Base-by-base conservation (phyloP, 2,329 filamentous ascomycete species). In the Penicillium sp. region DNA sequence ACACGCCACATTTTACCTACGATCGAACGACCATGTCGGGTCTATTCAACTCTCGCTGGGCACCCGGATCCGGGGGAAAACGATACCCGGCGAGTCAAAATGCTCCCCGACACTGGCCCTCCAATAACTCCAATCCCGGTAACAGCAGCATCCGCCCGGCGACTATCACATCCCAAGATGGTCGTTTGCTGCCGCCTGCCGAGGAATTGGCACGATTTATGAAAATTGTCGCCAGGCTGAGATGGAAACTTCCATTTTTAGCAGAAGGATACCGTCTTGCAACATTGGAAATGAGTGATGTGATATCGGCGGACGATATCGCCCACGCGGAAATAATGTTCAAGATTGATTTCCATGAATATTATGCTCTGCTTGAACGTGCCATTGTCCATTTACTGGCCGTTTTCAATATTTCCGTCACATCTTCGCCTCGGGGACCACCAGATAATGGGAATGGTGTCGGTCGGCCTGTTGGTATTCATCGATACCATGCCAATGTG, bases 311-410 rank as follows among this genome's bases (percentile, higher is more conserved):
- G 4, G 68, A 67, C n/a, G 59, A 67, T n/a, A 55, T 68, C 45
- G 50, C 64, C 1, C 63, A 73, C 15, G 82, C 82, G 0, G 85
- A 88, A 71, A 80, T 84, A 17, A 90, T 90, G 80, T 91, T 91
- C 78, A 90, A 91, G 71, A 81, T 91, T 8, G 89, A 91, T 68
- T 91, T 91, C 62, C 86, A 89, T 73, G 89, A 91, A 68, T 91
- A 88, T 71, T 91, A 91, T 75, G 84, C 85, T 51, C 81, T 89
- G 37, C 82, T 91, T 7, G 89, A 91, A 74, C 84, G 89, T 31
- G 87, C 87, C 0, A 78, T 91, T 8, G 86, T 89, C 1, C 83
- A 87, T 47, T 76, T 89, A 0, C 81, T 89, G n/a, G 81, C 80
- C 0, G 82, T 89, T 0, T 88, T 86, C 58, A 85, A 83, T 8